A percentile compares a stretch with the other conserved stretches of the same genome.
Evolutionary conservation across 805 yeast genomes (phyloP).

Genomic region (Pichia sporocuriosa): DNA sequence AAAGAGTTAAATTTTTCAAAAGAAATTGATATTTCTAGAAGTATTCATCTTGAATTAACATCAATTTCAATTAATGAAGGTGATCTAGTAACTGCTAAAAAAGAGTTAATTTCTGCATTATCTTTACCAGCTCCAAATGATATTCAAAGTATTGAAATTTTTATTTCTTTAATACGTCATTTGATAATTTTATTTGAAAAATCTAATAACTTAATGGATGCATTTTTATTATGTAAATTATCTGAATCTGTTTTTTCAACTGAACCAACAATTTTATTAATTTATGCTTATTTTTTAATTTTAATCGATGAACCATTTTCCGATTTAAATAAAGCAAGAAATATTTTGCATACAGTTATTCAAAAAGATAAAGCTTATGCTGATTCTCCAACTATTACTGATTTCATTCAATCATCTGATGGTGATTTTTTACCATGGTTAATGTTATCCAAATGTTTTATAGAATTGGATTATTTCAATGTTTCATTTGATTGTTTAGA

Average conservation of each 20-base stretch:
- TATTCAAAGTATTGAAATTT: constrained; percentile 15
- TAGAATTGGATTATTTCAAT: constrained; percentile 39
- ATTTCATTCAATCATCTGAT: constrained; percentile 15
- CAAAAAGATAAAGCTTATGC: constrained; percentile 7
- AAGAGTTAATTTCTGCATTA: constrained; percentile 44
- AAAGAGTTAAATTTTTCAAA: constrained; percentile 29
- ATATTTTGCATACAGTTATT: constrained; percentile 27
- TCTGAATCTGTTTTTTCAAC: constrained; percentile 41
- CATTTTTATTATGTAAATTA: constrained; percentile 43
- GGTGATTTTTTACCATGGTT: constrained; percentile 56
- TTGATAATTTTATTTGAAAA: constrained; percentile 42
- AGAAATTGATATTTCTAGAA: constrained; percentile 39
- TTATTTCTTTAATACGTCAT: constrained; percentile 39
- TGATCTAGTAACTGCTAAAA: constrained; percentile 41
- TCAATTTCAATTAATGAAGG: constrained; percentile 47
- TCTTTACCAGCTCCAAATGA: constrained; percentile 39
- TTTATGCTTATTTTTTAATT: constrained; percentile 45
- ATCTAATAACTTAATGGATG: constrained; percentile 43
- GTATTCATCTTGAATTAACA: constrained; percentile 50
- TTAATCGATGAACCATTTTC: constrained; percentile 23
- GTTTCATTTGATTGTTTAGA: constrained; percentile 52
- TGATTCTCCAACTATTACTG: constrained; percentile 1
- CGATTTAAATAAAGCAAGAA: constrained; percentile 33
- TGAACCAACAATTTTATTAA: constrained; percentile 37
- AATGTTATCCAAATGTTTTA: constrained; percentile 47